Base-by-base conservation (phyloP, 2,329 filamentous ascomycete species). In the Elsinoe fawcettii region DNA sequence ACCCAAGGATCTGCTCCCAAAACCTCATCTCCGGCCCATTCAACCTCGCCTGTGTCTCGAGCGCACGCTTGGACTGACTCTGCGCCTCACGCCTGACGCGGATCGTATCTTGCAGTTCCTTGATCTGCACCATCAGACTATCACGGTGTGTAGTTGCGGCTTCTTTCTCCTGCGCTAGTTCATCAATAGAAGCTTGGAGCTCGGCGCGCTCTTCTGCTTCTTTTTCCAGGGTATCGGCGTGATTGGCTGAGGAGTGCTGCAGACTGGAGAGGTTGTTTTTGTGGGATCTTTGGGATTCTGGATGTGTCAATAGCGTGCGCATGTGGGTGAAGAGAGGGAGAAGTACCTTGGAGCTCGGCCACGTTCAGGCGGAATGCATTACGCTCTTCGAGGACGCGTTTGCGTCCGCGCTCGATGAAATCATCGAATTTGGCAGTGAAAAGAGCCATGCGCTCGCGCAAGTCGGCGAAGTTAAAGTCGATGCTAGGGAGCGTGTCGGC, bases 21-120 rank as follows among this genome's bases (percentile, higher is more conserved):
- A 97, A 97, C 64, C 91, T 88, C 46, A 99, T 79, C 75, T 99
- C 93, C 0, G 93, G 93, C 43, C 88, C 82, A 72, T 99, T 97
- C 72, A 92, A 88, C 32, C 90, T 83, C 56, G 87, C 83, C 74
- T 97, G 92, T 1, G 86, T 81, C 65, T 95, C 89, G 36, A 95
- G 77, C 64, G 89, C 84, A 61, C 82, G 80, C 49, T 87, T 84
- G 69, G 88, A 84, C 61, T 82, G 81, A 54, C 83, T 78, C 72
- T 90, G 87, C 11, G 86, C 84, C n/a, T 85, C 85, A 20, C 87
- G 74, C 39, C 82, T 80, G 27, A 80, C 76, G 56, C 87, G 84
- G 62, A 92, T 90, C 56, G 84, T 81, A 58, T 78, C 79, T 66
- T 90, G 86, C 3, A 85, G 83, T 60, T 85, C 80, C 3, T 79